phyloP scores from a whole-genome alignment of 192 early-diverging fungal species.

The Backusella macrospora region DNA sequence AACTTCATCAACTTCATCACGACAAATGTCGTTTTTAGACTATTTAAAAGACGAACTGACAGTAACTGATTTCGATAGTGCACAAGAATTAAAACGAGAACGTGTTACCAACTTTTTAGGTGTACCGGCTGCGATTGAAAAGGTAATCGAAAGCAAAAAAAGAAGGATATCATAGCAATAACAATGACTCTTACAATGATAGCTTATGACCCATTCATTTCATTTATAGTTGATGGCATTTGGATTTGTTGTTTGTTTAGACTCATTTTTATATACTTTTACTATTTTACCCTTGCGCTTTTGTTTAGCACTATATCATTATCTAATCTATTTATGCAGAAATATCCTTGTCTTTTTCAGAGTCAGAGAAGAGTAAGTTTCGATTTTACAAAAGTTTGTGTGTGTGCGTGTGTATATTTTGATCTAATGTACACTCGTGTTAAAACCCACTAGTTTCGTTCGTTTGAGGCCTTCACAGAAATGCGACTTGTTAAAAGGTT shows the following conservation, averaged over 20 bases:
- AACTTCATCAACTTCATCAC: constrained; percentile 1
- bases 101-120: constrained; percentile 84
- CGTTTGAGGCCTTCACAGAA: constrained; percentile 81
- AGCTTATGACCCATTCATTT: background rate
- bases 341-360: constrained; percentile 41
- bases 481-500: constrained; percentile 89
- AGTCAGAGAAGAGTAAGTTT: constrained; percentile 39
- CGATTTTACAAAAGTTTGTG: background rate
- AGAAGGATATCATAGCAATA: constrained; percentile 1
- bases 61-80: constrained; percentile 66
- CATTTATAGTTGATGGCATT: constrained; percentile 76
- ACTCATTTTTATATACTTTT: constrained; percentile 94
- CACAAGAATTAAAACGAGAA: constrained; percentile 86
- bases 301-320: constrained; percentile 60
- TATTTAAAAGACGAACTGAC: constrained; percentile 66
- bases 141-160: constrained; percentile 46
- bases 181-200: background rate
- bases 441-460: constrained; percentile 27
- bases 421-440: constrained; percentile 8
- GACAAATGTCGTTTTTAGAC: constrained; percentile 51
- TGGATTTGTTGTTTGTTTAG: constrained; percentile 90
- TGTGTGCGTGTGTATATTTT: background rate
- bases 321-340: constrained; percentile 43
- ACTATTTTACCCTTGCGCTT: constrained; percentile 92
- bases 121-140: constrained; percentile 89